Conservation (phyloP, 164 flowering plant species). For the Tetracentron sinense region DNA sequence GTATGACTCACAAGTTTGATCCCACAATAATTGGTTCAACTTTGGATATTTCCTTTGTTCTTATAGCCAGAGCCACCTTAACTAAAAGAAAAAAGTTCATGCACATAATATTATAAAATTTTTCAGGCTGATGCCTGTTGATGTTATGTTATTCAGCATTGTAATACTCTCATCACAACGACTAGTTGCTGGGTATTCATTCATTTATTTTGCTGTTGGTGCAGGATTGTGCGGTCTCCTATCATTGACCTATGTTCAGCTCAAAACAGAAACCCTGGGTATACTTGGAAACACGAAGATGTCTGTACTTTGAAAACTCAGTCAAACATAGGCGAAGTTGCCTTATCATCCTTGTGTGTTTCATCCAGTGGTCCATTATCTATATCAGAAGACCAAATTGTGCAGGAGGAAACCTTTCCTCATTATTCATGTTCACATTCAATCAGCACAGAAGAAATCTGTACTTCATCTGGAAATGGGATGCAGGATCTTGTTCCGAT, state of each 20-base stretch:
- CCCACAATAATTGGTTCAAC: too few relatives aligned
- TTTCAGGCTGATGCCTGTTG: too few relatives aligned
- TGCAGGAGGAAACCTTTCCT: conserved; percentile 37
- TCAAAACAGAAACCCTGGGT: conserved; percentile 23
- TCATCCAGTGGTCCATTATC: conserved; percentile 11
- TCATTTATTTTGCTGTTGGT: conserved; percentile 14
- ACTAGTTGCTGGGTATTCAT: too few relatives aligned
- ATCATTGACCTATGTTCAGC: conserved; percentile 42
- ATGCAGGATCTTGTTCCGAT: too few relatives aligned
- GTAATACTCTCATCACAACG: too few relatives aligned
- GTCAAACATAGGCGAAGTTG: conserved; percentile 18
- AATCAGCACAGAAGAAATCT: conserved; percentile 25
- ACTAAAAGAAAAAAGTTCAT: too few relatives aligned
- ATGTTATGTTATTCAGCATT: too few relatives aligned
- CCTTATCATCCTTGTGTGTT: conserved; percentile 2
- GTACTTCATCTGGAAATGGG: conserved; percentile 31
- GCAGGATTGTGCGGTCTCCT: conserved; percentile 63
- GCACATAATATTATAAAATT: too few relatives aligned
- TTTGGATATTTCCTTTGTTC: too few relatives aligned
- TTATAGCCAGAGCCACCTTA: too few relatives aligned
- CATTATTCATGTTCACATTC: conserved; percentile 12
- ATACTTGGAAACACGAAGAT: conserved; percentile 15
- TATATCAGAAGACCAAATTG: conserved; percentile 1
- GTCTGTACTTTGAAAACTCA: conserved; percentile 11
- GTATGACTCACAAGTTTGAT: too few relatives aligned